Conservation (phyloP, 2,329 filamentous ascomycete species). For the Xylariaceae sp. region DNA sequence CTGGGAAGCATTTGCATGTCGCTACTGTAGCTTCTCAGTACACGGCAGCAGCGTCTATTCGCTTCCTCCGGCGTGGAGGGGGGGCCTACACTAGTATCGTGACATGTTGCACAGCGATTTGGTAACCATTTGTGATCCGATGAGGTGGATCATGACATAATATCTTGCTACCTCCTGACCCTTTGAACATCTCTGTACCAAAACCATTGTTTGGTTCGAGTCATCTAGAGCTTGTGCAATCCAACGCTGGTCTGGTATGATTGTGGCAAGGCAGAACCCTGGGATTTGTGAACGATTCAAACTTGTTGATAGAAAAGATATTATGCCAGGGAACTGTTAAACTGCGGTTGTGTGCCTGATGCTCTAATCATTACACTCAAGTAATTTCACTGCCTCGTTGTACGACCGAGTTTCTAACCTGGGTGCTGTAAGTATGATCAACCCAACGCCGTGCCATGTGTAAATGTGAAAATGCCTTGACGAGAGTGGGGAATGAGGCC, state of each 20-base stretch:
- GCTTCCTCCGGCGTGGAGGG: slow-evolving; percentile 18
- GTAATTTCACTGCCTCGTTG: neutral
- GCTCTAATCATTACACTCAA: slow-evolving; percentile 3
- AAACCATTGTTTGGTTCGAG: too few relatives aligned
- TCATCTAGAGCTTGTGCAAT: slow-evolving; percentile 6
- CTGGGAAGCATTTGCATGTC: too few relatives aligned
- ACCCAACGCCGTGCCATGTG: slow-evolving; percentile 10
- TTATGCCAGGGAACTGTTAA: too few relatives aligned
- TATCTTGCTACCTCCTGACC: too few relatives aligned
- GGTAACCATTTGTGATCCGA: slow-evolving; percentile 13
- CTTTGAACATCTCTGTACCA: neutral
- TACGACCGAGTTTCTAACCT: neutral
- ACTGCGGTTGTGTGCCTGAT: neutral
- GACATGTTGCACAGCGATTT: slow-evolving; percentile 16
- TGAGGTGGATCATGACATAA: slow-evolving; percentile 12
- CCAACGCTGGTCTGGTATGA: slow-evolving; percentile 10
- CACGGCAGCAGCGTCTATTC: slow-evolving; percentile 9
- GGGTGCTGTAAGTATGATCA: slow-evolving; percentile 2
- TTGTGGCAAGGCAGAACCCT: slow-evolving; percentile 9
- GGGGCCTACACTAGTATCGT: slow-evolving; percentile 10
- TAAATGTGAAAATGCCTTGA: slow-evolving; percentile 8
- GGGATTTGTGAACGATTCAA: too few relatives aligned
- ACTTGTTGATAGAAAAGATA: too few relatives aligned
- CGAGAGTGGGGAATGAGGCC: neutral
- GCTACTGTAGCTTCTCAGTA: too few relatives aligned